phyloP scores from a whole-genome alignment of 2,329 filamentous ascomycete species.

The Chrysosphaeria jannelii region DNA sequence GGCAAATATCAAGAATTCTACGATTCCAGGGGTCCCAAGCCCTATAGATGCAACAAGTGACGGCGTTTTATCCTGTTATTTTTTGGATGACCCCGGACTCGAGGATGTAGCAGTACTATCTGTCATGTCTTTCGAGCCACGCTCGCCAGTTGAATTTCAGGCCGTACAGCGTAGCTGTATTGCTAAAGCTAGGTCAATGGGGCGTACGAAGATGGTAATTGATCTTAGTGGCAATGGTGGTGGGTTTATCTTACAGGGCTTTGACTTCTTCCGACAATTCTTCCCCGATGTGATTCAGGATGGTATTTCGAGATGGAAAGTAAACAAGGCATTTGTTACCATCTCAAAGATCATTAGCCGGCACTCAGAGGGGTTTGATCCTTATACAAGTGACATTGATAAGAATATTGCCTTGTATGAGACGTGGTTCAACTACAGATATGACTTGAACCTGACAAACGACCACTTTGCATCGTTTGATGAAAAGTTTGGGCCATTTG shows the following conservation, averaged over 20 bases:
- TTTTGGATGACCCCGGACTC: constrained; percentile 7
- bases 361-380: background rate
- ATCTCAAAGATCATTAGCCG: too few species aligned
- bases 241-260: constrained; percentile 25
- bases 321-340: too few species aligned
- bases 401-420: constrained; percentile 2
- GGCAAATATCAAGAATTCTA: too few species aligned
- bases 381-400: background rate
- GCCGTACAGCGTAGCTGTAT: constrained; percentile 9
- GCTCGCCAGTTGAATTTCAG: constrained; percentile 8
- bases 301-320: too few species aligned
- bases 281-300: constrained; percentile 14
- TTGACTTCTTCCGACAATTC: constrained; percentile 28
- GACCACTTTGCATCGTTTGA: constrained; percentile 19
- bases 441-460: constrained; percentile 16
- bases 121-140: constrained; percentile 6
- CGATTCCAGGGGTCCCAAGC: constrained; percentile 6
- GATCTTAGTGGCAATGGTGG: constrained; percentile 27
- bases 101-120: constrained; percentile 9
- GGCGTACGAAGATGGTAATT: constrained; percentile 28
- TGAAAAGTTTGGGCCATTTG: constrained; percentile 13
- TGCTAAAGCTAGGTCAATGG: constrained; percentile 11
- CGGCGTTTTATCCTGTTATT: constrained; percentile 9
- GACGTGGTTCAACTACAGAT: constrained; percentile 16
- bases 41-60: constrained; percentile 8